A percentile compares a stretch with the other conserved stretches of the same genome.
phyloP scores from a whole-genome alignment of 345 rosid genomes.

The Aethionema arabicum region DNA sequence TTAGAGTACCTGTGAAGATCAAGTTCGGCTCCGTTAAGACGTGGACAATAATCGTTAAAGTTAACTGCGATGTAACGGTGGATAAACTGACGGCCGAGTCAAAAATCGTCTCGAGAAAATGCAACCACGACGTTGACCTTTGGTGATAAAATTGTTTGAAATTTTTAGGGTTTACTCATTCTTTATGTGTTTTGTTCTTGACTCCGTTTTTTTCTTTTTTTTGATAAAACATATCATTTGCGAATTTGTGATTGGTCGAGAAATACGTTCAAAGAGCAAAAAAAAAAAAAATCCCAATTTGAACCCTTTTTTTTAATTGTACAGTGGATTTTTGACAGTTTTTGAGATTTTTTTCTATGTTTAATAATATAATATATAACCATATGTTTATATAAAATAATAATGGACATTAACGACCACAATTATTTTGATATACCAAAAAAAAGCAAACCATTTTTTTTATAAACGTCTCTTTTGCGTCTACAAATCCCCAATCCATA shows the following conservation, averaged over 20 bases:
- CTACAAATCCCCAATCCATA: constrained; percentile 35
- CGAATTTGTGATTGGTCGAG: constrained; percentile 28
- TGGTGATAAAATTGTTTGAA: constrained; percentile 41
- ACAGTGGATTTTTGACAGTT: background rate
- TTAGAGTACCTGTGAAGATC: constrained; percentile 65
- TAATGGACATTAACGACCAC: background rate
- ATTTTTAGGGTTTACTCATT: constrained; percentile 20
- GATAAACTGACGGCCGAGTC: constrained; percentile 61
- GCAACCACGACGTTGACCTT: constrained; percentile 58
- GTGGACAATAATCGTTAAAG: constrained; percentile 65
- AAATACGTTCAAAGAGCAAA: constrained; percentile 3
- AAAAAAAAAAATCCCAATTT: background rate
- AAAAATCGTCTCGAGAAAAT: constrained; percentile 47
- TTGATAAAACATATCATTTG: constrained; percentile 15
- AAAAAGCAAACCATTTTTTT: constrained; percentile 16
- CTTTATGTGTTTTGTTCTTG: constrained; percentile 13
- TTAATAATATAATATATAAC: too few species aligned
- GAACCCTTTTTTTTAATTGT: background rate
- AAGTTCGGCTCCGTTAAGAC: constrained; percentile 72
- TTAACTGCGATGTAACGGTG: constrained; percentile 72
- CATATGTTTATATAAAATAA: background rate
- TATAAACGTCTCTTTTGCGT: constrained; percentile 23
- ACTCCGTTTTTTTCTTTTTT: constrained; percentile 16
- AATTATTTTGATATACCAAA: constrained; percentile 7
- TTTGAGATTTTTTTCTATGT: too few species aligned